Percentiles rank a stretch among this genome's conserved stretches.
phyloP scores from a whole-genome alignment of 495 filamentous ascomycete species.

The Jackrogersella multiformis region DNA sequence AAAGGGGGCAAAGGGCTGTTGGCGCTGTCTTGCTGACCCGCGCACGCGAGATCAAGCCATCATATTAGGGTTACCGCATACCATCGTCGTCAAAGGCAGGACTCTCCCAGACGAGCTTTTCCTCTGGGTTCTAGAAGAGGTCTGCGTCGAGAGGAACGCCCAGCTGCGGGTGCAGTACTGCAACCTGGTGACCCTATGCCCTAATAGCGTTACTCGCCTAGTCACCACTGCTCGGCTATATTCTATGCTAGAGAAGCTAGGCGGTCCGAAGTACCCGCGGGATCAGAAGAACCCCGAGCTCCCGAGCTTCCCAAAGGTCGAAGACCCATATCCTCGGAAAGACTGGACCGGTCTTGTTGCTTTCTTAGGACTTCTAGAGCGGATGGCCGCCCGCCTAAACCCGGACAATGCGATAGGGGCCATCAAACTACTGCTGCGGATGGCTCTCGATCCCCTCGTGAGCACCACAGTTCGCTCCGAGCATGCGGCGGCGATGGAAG shows the following conservation, averaged over 20 bases:
- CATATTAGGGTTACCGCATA: constrained; percentile 72
- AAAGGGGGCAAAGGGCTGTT: constrained; percentile 43
- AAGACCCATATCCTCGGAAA: constrained; percentile 44
- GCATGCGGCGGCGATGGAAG: constrained; percentile 40
- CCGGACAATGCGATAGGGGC: constrained; percentile 42
- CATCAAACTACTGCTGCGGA: constrained; percentile 63
- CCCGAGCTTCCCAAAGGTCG: constrained; percentile 25
- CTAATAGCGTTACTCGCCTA: constrained; percentile 50
- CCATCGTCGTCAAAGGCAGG: constrained; percentile 61
- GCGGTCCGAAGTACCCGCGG: constrained; percentile 49
- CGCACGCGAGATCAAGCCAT: constrained; percentile 68
- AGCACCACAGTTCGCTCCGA: constrained; percentile 53
- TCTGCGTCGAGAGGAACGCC: constrained; percentile 67
- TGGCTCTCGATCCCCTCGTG: constrained; percentile 66
- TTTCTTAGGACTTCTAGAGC: constrained; percentile 48
- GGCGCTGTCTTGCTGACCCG: constrained; percentile 57
- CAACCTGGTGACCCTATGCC: constrained; percentile 51
- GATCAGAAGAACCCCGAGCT: constrained; percentile 28
- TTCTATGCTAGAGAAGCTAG: constrained; percentile 53
- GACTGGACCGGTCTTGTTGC: constrained; percentile 49
- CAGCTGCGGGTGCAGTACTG: constrained; percentile 73
- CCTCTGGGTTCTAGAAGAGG: constrained; percentile 76
- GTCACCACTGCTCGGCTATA: constrained; percentile 50
- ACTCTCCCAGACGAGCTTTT: constrained; percentile 75
- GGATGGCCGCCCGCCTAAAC: constrained; percentile 40